Base-by-base conservation (phyloP, 1,139 yeast genomes). In the Pichia sorboxylosa region DNA sequence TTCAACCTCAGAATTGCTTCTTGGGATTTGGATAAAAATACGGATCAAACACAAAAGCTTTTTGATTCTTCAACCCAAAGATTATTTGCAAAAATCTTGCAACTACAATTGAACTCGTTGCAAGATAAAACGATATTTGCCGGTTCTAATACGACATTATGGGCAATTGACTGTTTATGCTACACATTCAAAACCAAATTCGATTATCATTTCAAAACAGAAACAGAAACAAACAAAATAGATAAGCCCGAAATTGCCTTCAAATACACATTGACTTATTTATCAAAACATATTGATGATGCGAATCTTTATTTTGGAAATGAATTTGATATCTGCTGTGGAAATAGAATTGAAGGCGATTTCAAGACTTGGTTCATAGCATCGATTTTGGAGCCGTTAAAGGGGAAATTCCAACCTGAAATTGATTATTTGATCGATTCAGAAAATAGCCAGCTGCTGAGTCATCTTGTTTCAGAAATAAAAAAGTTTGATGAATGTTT, bases 191-290 rank as follows among this genome's bases (percentile, higher is more conserved):
- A 61, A 17, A 52, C 69, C 11, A 66, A 90, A 36, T 82, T 85
- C 49, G 63, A 69, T 28, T 87, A 66, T 55, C 95, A 87, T 54
- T 87, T 87, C 54, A 73, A 72, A 36, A 55, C 65, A 11, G 61
- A 63, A 16, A 63, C 61, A 30, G 77, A 74, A 14, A 80, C 93
- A 0, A 80, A 79, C 45, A 66, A 76, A 37, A 54, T 75, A 24
- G 79, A 81, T 35, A 77, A 75, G 46, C 94, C 94, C 0, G 94
- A 83, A 51, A 77, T 87, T 78, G 72, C 78, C n/a, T 64, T 78
- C 38, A 61, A 60, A 20, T 82, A 69, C 45, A 52, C 72, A 15
- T 63, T 66, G 36, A 64, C 65, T 13, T 69, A 73, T 35, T 44
- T 81, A 15, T 59, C 60, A 63, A 68, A 30, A 62, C 70, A 43